Conservation (phyloP, 2,329 filamentous ascomycete species). For the Aureobasidium sp. region DNA sequence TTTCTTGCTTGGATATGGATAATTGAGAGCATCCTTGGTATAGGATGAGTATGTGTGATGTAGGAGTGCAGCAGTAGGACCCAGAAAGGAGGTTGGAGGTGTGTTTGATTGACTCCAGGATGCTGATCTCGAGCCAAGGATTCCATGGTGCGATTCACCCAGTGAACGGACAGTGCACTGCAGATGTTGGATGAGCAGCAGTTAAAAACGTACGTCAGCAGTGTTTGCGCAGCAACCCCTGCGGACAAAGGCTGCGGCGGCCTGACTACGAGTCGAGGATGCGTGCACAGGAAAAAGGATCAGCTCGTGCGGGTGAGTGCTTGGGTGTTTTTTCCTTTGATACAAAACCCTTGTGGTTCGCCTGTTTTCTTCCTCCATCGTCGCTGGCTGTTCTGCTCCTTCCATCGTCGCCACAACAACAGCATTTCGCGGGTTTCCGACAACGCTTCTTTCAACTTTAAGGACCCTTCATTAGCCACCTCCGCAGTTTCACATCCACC, state of each 20-base stretch:
- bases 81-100: not conserved
- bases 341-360: constrained; percentile 2
- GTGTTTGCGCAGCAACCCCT: constrained; percentile 7
- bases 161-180: not conserved
- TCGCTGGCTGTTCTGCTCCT: not conserved
- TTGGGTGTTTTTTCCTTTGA: not conserved
- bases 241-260: constrained; percentile 4
- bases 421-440: not conserved
- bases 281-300: not conserved
- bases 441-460: not conserved
- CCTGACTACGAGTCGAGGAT: constrained; percentile 7
- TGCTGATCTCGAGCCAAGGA: not conserved
- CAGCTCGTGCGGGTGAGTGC: not conserved
- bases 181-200: not conserved
- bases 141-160: constrained; percentile 3
- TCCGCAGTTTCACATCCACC: constrained; percentile 5
- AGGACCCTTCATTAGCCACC: constrained; percentile 5
- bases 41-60: not conserved
- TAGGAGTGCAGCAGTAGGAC: not conserved
- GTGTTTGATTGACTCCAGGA: not conserved
- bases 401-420: constrained; percentile 3
- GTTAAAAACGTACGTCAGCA: not conserved
- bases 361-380: not conserved
- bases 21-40: not conserved
- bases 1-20: not conserved